Base-by-base conservation (phyloP, 2,329 filamentous ascomycete genomes). In the Botrytis hyacinthi region DNA sequence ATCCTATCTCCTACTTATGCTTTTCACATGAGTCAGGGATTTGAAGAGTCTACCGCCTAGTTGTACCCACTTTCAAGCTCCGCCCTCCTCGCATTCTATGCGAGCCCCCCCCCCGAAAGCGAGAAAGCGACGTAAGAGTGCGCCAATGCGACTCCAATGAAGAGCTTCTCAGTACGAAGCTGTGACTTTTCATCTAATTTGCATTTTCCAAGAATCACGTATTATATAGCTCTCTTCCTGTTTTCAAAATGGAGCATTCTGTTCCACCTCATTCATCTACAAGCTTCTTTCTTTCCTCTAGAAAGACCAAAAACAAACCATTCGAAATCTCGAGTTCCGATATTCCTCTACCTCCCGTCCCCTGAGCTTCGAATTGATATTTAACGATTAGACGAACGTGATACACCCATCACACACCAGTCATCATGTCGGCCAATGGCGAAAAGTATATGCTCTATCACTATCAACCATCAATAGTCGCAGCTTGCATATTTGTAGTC, bases 391-490 rank as follows among this genome's bases (percentile, higher is more conserved):
- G 8, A 44, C 37, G 22, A 57, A 32, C 48, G 37, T 37, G 20
- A 42, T 42, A 57, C 32, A 40, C 22, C 51, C 12, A 18, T 32
- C 26, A 37, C 10, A 32, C 5, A 32, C 9, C 20, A 22, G 7
- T 32, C 26, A 71, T 51, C 59, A 72, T 72, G 63, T 68, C 71
- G 26, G 5, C 5, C 61, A 20, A 26, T 9, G 71, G 32, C 42
- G 63, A 10, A 35, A 40, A 40, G 32, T 72, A 69, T 32, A 20
- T 72, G 20, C 35, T 73, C 46, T 77, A 76, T 35, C 74, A 73
- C 10, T 79, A 76, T 60, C 57, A 76, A 4, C 76, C 78, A 22
- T 78, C 74, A 3, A 32, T 71, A 1, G 76, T 62, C 20, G 71
- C 71, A 18, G 76, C 77, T 9, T 18, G 74, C 2, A 42, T 76